Conservation (phyloP, 768 basidiomycete genomes). For the Leucosporidium yakuticum region DNA sequence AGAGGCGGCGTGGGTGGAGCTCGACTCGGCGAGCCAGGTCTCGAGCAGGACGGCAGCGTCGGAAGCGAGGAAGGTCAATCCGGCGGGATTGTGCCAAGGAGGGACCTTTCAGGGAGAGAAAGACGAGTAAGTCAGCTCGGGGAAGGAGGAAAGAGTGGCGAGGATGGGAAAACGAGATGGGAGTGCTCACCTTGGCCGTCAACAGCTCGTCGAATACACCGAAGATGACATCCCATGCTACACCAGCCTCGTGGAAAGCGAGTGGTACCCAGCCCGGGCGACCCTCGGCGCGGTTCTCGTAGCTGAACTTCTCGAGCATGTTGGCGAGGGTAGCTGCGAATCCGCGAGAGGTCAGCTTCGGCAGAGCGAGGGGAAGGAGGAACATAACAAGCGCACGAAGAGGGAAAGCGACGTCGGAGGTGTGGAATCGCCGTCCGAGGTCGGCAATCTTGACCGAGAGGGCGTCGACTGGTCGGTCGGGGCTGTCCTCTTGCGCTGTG, state of each 20-base stretch:
- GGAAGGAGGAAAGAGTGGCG: neutral
- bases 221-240: constrained; percentile 76
- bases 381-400: constrained; percentile 70
- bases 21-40: constrained; percentile 39
- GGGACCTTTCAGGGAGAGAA: constrained; percentile 19
- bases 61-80: constrained; percentile 40
- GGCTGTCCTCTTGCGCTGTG: constrained; percentile 24
- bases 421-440: constrained; percentile 78
- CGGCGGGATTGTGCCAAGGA: constrained; percentile 37
- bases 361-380: neutral
- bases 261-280: constrained; percentile 76
- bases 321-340: constrained; percentile 64
- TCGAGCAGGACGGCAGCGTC: constrained; percentile 38
- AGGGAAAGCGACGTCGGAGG: constrained; percentile 85
- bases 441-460: constrained; percentile 61
- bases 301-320: constrained; percentile 66
- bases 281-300: constrained; percentile 56
- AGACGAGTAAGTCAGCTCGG: neutral
- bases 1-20: constrained; percentile 6
- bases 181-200: constrained; percentile 65
- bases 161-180: neutral
- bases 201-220: constrained; percentile 79
- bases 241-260: constrained; percentile 70
- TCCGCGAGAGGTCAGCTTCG: constrained; percentile 3
- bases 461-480: constrained; percentile 53